phyloP scores from a whole-genome alignment of 2,329 filamentous ascomycete genomes.

The Pyricularia grisea region DNA sequence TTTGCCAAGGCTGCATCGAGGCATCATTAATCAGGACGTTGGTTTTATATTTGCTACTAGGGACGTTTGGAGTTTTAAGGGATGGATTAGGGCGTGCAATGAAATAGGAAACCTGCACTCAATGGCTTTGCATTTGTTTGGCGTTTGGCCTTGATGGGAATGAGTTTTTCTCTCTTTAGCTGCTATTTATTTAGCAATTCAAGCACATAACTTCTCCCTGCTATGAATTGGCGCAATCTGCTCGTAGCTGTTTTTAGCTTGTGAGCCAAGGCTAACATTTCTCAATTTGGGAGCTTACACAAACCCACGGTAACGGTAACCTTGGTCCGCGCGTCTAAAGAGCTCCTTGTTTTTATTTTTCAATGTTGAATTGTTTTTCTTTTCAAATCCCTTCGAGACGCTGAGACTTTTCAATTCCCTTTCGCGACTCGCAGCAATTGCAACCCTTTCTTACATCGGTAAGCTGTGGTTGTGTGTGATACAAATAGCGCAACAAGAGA shows the following conservation, averaged over 20 bases:
- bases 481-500: not conserved
- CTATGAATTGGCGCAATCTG: not conserved
- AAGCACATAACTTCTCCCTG: not conserved
- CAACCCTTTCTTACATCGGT: not conserved
- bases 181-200: not conserved
- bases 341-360: not conserved
- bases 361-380: not conserved
- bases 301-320: not conserved
- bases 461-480: not conserved
- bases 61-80: not conserved
- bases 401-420: not conserved
- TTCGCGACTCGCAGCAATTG: not conserved
- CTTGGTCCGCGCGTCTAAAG: not conserved
- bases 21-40: constrained; percentile 36
- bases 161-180: not conserved
- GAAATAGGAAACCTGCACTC: not conserved
- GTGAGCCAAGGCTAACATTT: not conserved
- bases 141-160: constrained; percentile 4
- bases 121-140: constrained; percentile 2
- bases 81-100: not conserved
- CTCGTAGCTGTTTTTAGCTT: not conserved
- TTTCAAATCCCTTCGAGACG: not conserved
- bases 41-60: not conserved
- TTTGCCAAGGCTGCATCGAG: constrained; percentile 74
- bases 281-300: not conserved